Base-by-base conservation (phyloP, 257 asterid species). In the Penstemon davidsonii region DNA sequence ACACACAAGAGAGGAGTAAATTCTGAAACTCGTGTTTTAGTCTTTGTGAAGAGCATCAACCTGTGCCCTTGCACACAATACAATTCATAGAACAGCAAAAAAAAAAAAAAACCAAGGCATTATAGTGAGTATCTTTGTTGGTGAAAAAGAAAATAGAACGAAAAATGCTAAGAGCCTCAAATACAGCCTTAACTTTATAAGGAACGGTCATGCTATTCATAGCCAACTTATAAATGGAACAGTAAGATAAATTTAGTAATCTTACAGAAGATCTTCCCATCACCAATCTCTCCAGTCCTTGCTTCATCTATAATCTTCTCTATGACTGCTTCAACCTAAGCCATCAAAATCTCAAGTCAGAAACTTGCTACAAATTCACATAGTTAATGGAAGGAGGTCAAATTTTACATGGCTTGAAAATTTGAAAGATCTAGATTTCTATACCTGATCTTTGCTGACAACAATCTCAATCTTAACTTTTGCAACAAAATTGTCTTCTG, bases 391-490 rank as follows among this genome's bases (percentile, higher is more conserved):
- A 64, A 61, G 15, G 8, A 57, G 62, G 67, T 43, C 33, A 55
- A 19, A 10, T 36, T 25, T 43, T 37, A 61, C 7, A n/a, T 7
- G 3, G 51, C 55, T n/a, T 51, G 42, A 57, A 41, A 64, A 45
- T 40, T 68, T 56, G 33, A 25, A 25, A 25, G 33, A 4, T 42
- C 7, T 7, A 19, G 59, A 66, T 13, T 72, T 45, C 40, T 41
- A 65, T 81, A 92, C 98, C 96, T 86, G 96, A 74, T 86, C 92
- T 78, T 86, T 86, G 96, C 91, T 76, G 56, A 92, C 94, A 79
- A 92, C 95, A 79, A 92, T 88, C 83, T 92, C 98, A 95, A 92
- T 83, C 87, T 92, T 92, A 51, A 90, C 88, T 84, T 92, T 92
- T 25, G 82, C 86, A 19, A 90, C 87, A 78, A 92, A 85, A 9